Evolutionary conservation across 106 monocot genomes (phyloP), one percentile per base, ranked within the genome.

Genomic region (Narthecium ossifragum): DNA sequence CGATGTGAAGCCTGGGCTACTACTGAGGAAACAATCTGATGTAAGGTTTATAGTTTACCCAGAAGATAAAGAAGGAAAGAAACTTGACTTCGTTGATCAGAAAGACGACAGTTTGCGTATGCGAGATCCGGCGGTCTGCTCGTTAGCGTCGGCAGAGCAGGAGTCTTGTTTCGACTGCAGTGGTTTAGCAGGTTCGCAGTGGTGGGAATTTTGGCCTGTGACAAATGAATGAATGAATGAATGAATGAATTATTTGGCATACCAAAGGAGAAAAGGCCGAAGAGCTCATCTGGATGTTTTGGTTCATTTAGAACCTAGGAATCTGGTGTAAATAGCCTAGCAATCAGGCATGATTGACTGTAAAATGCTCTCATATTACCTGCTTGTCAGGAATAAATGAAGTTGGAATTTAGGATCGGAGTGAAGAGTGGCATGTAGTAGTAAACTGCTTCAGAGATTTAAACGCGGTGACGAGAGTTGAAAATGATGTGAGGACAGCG

Each of bases 151-250:
- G 2, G n/a, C 47, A 0, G 84, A 73, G 49, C 66, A 55, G 22
- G 55, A 65, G 23, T 69, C 55, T 37, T 48, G 63, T 40, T 55
- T 69, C 53, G 53, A 75, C 32, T 14, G 65, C 31, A 70, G 59
- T 6, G 63, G 70, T 55, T 65, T 75, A 2, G 37, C 67, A 7
- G 84, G 79, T 18, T 71, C 74, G 24, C 75, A 68, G 48, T 79
- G 79, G 79, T 84, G 84, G 84, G 84, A 79, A 2, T 84, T 75
- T 69, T 79, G 75, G 84, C 70, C 83, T 34, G 17, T 66, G 50
- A 70, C 47, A n/a, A n/a, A n/a, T n/a, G n/a, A n/a, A n/a, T n/a
- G n/a, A n/a, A n/a, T n/a, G n/a, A n/a, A n/a, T n/a, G n/a, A n/a
- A n/a, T n/a, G n/a, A n/a, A n/a, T 26, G 70, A 78, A 64, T 81